phyloP scores from a whole-genome alignment of 2,329 filamentous ascomycete species.

The Coniochaeta sp. region DNA sequence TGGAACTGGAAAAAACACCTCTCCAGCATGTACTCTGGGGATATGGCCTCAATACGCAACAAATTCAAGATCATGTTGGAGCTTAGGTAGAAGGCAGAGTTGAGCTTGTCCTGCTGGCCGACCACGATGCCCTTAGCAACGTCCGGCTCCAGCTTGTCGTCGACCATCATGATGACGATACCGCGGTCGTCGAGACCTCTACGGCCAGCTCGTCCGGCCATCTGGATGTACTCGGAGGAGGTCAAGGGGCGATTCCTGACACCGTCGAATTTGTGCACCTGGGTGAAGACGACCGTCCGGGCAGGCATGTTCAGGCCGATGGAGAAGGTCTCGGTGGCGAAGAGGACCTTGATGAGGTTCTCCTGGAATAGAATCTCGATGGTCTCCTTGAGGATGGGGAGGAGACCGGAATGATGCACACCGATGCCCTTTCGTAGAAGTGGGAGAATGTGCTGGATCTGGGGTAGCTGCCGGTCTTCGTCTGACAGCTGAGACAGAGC shows the following conservation, averaged over 20 bases:
- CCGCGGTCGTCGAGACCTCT: conserved; percentile 95
- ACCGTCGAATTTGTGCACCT: conserved; percentile 92
- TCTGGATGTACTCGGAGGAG: conserved; percentile 94
- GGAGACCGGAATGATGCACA: conserved; percentile 90
- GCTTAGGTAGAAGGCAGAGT: conserved; percentile 93
- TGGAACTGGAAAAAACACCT: conserved; percentile 98
- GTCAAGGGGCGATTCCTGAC: conserved; percentile 74
- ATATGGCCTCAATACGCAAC: conserved; percentile 97
- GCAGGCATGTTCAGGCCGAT: conserved; percentile 99
- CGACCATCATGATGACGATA: conserved; percentile 99
- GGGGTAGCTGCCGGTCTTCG: conserved; percentile 79
- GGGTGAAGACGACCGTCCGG: conserved; percentile 98
- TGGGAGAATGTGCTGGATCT: conserved; percentile 86
- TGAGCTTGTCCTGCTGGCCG: conserved; percentile 92
- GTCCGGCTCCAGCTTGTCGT: conserved; percentile 90
- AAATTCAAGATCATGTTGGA: conserved; percentile 99
- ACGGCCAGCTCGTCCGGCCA: conserved; percentile 95
- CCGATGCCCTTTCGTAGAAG: conserved; percentile 87
- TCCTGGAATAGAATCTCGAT: conserved; percentile 99
- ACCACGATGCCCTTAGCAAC: conserved; percentile 94
- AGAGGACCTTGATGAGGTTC: conserved; percentile 93
- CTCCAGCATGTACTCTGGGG: conserved; percentile 98
- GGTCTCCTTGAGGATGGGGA: conserved; percentile 95
- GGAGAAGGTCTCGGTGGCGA: conserved; percentile 97
- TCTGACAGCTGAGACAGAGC: conserved; percentile 90